Evolutionary conservation across 1,284 basidiomycete species (phyloP).

Genomic region (Ceratobasidium papillatum): DNA sequence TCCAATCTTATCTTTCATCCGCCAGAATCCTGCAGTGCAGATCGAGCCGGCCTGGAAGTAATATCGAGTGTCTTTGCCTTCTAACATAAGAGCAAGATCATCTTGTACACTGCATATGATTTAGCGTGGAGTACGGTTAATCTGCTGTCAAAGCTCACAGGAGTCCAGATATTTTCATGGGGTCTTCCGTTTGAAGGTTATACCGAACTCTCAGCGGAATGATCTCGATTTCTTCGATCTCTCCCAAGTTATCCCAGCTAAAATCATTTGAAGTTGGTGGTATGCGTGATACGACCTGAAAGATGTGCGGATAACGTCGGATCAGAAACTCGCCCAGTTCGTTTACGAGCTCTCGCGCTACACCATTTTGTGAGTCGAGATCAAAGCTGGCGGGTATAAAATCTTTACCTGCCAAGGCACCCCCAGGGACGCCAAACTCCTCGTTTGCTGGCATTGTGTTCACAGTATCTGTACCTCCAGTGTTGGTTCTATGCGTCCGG

Average conservation of each 20-base stretch:
- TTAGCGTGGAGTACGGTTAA: not conserved
- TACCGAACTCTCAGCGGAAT: conserved; percentile 61
- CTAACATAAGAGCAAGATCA: conserved; percentile 79
- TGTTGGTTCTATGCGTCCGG: conserved; percentile 35
- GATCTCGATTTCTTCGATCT: conserved; percentile 65
- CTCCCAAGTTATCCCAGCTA: conserved; percentile 64
- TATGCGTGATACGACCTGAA: conserved; percentile 59
- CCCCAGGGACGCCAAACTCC: conserved; percentile 40
- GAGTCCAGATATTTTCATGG: conserved; percentile 66
- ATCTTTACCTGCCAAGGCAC: conserved; percentile 40
- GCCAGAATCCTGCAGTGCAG: conserved; percentile 73
- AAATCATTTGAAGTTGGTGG: conserved; percentile 46
- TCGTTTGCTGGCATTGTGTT: conserved; percentile 38
- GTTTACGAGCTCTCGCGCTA: conserved; percentile 43
- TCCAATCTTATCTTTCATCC: conserved; percentile 79
- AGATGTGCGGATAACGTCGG: conserved; percentile 61
- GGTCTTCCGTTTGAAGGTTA: conserved; percentile 63
- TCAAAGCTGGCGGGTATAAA: not conserved
- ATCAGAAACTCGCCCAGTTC: conserved; percentile 45
- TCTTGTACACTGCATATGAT: conserved; percentile 63
- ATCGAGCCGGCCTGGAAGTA: conserved; percentile 79
- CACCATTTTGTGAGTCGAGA: not conserved
- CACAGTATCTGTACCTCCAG: conserved; percentile 38
- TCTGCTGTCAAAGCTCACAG: conserved; percentile 57
- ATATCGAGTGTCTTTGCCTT: conserved; percentile 73